These are phyloP conservation scores for Takakia lepidozioides DNA, from an alignment of 225 moss, liverwort and hornwort species.

Conservation along the genomic window DNA sequence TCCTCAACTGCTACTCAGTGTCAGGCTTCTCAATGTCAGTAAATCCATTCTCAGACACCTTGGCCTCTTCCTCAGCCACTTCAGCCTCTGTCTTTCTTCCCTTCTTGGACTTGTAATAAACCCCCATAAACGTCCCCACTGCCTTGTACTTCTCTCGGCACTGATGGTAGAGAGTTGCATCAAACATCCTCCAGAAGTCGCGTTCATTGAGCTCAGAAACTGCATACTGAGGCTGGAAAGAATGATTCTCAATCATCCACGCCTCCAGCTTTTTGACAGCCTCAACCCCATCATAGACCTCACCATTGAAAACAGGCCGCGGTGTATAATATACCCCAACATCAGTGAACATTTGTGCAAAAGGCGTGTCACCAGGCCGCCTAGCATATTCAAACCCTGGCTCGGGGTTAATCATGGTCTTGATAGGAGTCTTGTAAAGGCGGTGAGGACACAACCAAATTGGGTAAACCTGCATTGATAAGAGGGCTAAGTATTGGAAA, in stretches of 20 bases:
- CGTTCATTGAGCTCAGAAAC: slow-evolving; percentile 86
- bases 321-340: slow-evolving; percentile 95
- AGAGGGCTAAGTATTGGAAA: no score
- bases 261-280: slow-evolving; percentile 75
- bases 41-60: slow-evolving; percentile 60
- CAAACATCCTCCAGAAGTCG: slow-evolving; percentile 99
- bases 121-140: slow-evolving; percentile 96
- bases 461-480: slow-evolving; percentile 67
- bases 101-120: slow-evolving; percentile 98
- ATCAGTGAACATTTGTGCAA: slow-evolving; percentile 96
- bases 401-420: slow-evolving; percentile 78
- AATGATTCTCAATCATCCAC: slow-evolving; percentile 84
- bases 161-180: slow-evolving; percentile 64
- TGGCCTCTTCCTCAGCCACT: slow-evolving; percentile 90
- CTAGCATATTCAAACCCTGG: slow-evolving; percentile 58
- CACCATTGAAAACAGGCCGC: slow-evolving; percentile 72
- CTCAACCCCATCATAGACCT: slow-evolving; percentile 71
- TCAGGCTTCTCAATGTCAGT: slow-evolving; percentile 73
- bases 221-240: slow-evolving; percentile 83
- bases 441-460: slow-evolving; percentile 97
- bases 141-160: slow-evolving; percentile 97
- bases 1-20: slow-evolving; percentile 8
- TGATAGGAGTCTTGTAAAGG: slow-evolving; percentile 78
- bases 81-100: slow-evolving; percentile 93
- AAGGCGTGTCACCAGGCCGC: slow-evolving; percentile 70